Conservation (phyloP, 345 rosid genomes). For the Gossypium rotundifolium region DNA sequence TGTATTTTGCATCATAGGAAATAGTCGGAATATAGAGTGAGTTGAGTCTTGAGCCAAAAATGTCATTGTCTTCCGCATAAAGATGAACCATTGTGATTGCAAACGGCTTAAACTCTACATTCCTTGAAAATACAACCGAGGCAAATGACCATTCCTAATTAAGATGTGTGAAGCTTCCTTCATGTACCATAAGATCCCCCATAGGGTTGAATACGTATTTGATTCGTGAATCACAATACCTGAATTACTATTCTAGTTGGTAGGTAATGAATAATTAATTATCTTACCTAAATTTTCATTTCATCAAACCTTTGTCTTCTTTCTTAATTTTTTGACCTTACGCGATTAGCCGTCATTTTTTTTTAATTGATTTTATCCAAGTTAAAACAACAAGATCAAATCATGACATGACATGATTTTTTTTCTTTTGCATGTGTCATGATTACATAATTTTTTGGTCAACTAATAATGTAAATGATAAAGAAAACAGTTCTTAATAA, state of each 20-base stretch:
- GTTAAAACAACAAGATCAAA: too few species aligned
- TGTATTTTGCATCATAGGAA: background rate
- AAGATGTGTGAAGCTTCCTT: constrained; percentile 4
- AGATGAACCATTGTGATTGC: background rate
- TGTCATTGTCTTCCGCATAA: background rate
- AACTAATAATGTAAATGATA: too few species aligned
- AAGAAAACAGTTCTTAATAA: too few species aligned
- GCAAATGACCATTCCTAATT: too few species aligned
- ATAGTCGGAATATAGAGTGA: background rate
- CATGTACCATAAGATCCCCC: background rate
- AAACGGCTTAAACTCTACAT: background rate
- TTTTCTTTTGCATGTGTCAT: background rate
- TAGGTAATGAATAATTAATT: background rate
- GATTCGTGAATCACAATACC: background rate
- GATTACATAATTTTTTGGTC: background rate
- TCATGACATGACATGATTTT: background rate
- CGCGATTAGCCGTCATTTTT: too few species aligned
- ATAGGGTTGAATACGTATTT: background rate
- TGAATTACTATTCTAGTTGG: background rate
- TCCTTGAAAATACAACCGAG: too few species aligned
- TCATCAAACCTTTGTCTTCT: too few species aligned
- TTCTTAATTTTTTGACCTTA: too few species aligned
- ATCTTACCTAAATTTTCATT: background rate
- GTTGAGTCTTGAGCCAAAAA: background rate
- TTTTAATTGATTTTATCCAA: too few species aligned